Evolutionary conservation across 164 flowering plant species (phyloP).

Genomic region (Pachysandra terminalis): DNA sequence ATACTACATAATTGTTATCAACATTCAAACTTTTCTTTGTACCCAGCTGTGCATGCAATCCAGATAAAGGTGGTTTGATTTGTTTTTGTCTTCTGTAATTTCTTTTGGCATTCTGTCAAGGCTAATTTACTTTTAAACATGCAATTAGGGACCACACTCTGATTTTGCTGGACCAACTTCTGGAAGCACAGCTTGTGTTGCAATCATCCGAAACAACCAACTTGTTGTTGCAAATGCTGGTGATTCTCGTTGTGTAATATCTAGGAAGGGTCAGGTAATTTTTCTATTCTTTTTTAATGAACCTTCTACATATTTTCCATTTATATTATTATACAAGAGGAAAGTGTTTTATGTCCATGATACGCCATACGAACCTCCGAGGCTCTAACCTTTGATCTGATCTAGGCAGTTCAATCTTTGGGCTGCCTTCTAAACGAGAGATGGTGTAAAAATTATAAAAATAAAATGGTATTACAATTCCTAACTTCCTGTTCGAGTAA

Average conservation of each 20-base stretch:
- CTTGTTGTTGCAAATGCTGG: constrained; percentile 98
- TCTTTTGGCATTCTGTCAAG: not conserved
- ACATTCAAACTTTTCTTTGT: no score
- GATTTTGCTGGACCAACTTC: constrained; percentile 97
- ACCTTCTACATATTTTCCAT: not conserved
- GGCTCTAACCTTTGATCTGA: not conserved
- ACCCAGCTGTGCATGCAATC: not conserved
- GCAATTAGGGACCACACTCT: constrained; percentile 86
- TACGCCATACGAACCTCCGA: not conserved
- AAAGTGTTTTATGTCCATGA: not conserved
- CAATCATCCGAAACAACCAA: constrained; percentile 72
- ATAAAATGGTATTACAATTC: no score
- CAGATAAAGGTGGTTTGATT: not conserved
- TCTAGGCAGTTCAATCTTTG: not conserved
- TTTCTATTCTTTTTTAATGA: not conserved
- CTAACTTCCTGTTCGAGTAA: no score
- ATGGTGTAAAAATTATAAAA: no score
- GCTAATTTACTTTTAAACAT: constrained; percentile 10
- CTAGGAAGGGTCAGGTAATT: constrained; percentile 93
- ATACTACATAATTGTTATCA: no score
- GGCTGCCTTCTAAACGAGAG: not conserved
- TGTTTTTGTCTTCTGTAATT: not conserved
- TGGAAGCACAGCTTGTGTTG: constrained; percentile 97
- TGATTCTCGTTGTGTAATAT: constrained; percentile 98
- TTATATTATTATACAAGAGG: not conserved